Evolutionary conservation across 2,329 filamentous ascomycete species (phyloP), one percentile per base, ranked within the genome.

Genomic region (Xylaria sp.): DNA sequence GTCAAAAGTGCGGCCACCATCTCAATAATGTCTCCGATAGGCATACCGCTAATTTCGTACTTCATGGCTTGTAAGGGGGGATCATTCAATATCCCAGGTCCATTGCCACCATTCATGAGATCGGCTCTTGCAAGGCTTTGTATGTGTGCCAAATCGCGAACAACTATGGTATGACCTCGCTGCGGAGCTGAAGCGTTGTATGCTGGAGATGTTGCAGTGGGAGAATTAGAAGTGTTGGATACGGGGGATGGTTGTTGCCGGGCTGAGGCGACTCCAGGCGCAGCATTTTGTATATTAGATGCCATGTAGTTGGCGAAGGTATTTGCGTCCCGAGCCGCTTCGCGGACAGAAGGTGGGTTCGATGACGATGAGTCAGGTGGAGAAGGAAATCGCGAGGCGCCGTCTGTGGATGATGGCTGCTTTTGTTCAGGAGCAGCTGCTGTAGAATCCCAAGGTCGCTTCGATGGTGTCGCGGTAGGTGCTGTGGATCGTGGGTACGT

Each of bases 11-110:
- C 96, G 4, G 96, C 96, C 4, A 99, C 96, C 96, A 99, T 98
- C 81, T 98, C 95, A 78, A 99, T 99, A 74, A 99, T 93, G 78
- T 99, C 95, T 72, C 92, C 90, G 64, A 98, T 97, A 61, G 96
- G 96, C 95, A 99, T 98, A 62, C 89, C 92, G 81, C 94, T 97
- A 75, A 99, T 97, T 80, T 98, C 96, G 79, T 97, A 99, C 78
- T 89, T 89, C 81, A 86, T 87, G 71, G 85, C 85, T 74, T 86
- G 85, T 44, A 84, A 79, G 40, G 83, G 84, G 13, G 83, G 82
- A 68, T 84, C 86, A 71, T 84, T 85, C 65, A 84, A 80, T 65
- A 83, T 83, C 74, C 86, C 82, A 72, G 85, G 73, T 2, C 81
- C 82, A 63, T 81, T 79, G n/a, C 82, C 76, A 5, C 75, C 81